Conservation (phyloP, 202 grass and related monocot species). For the Elaeis oleifera region DNA sequence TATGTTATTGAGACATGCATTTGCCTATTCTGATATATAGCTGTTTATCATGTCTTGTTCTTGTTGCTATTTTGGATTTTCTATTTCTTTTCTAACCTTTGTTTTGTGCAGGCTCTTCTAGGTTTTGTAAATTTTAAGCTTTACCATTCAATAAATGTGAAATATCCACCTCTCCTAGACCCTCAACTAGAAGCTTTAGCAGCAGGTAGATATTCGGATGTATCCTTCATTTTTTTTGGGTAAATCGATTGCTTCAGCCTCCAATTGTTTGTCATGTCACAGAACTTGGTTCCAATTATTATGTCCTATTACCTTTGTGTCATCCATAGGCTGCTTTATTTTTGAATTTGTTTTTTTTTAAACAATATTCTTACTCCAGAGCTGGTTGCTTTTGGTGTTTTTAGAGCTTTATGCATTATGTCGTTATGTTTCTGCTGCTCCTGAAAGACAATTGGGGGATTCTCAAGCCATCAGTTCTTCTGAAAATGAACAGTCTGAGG, state of each 20-base stretch:
- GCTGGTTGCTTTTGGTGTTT: slow-evolving; percentile 12
- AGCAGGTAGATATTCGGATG: slow-evolving; percentile 43
- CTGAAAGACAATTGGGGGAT: slow-evolving; percentile 34
- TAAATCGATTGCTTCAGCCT: too few relatives aligned
- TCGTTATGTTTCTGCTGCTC: slow-evolving; percentile 57
- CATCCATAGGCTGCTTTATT: background rate
- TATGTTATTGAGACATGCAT: too few relatives aligned
- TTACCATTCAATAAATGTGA: slow-evolving; percentile 98
- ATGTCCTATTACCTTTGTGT: too few relatives aligned
- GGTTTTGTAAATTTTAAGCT: slow-evolving; percentile 96
- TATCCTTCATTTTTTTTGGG: background rate
- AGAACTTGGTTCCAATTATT: too few relatives aligned
- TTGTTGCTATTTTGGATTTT: slow-evolving; percentile 3
- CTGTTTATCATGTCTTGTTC: background rate
- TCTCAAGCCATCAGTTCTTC: slow-evolving; percentile 19
- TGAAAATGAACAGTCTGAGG: slow-evolving; percentile 38
- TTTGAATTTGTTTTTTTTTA: background rate
- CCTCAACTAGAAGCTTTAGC: slow-evolving; percentile 80
- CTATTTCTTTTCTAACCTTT: slow-evolving; percentile 15
- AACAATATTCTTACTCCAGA: background rate
- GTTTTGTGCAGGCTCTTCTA: slow-evolving; percentile 71
- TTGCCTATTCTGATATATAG: too few relatives aligned
- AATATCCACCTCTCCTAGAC: slow-evolving; percentile 93
- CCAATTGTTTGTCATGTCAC: too few relatives aligned
- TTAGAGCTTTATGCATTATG: slow-evolving; percentile 87